Evolutionary conservation across 1,284 basidiomycete species (phyloP).

Genomic region (Cutaneotrichosporon cavernicola): DNA sequence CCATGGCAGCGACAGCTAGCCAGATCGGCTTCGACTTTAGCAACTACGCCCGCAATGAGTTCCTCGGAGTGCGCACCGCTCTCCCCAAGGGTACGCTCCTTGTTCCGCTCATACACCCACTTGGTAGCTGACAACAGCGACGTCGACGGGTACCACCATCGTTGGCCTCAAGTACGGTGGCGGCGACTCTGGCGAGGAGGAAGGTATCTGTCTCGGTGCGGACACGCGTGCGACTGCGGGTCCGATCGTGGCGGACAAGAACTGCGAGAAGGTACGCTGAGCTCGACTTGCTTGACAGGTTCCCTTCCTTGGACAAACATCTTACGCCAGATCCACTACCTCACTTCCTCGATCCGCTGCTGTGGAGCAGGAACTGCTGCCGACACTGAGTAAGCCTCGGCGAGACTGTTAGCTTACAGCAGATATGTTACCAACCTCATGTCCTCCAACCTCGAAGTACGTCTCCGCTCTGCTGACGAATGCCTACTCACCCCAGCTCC

Average conservation of each 20-base stretch:
- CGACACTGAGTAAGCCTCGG: constrained; percentile 69
- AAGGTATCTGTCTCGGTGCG: constrained; percentile 92
- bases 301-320: neutral
- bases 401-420: constrained; percentile 12
- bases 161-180: constrained; percentile 79
- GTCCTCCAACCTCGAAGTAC: constrained; percentile 79
- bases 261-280: constrained; percentile 91
- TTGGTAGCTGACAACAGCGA: constrained; percentile 60
- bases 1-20: constrained; percentile 35
- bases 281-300: neutral
- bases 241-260: constrained; percentile 96
- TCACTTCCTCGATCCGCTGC: constrained; percentile 90
- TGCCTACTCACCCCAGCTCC: constrained; percentile 57
- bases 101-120: neutral
- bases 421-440: constrained; percentile 85
- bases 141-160: constrained; percentile 95
- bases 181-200: constrained; percentile 59
- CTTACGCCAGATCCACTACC: constrained; percentile 82
- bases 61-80: constrained; percentile 57
- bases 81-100: constrained; percentile 54
- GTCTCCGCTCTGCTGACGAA: constrained; percentile 2
- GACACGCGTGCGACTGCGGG: constrained; percentile 96
- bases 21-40: constrained; percentile 68
- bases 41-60: constrained; percentile 72
- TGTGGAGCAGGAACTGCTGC: constrained; percentile 98